Base-by-base conservation (phyloP, 306 rosid species). In the Corylus americana region DNA sequence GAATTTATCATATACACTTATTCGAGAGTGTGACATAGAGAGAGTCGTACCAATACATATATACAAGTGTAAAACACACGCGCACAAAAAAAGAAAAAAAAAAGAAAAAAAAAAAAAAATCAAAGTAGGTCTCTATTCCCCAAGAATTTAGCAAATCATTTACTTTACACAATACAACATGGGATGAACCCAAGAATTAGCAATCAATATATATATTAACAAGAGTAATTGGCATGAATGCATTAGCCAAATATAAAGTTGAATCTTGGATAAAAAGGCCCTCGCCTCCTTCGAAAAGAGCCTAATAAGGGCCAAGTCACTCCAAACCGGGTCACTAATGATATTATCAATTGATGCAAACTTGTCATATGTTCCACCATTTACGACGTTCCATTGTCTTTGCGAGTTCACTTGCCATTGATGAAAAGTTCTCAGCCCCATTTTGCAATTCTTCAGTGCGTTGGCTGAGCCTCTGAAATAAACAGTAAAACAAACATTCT, bases 341-440 rank as follows among this genome's bases (percentile, higher is more conserved):
- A 29, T 16, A 73, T 44, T 50, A 70, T 73, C 7, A 73, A 77
- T 68, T 62, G 85, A 72, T 39, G 71, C 84, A 80, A 54, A 73
- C 58, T 22, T 22, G 80, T 85, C 81, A 92, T 79, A 92, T 70
- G 62, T 94, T 93, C 97, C 98, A 94, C 98, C 98, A 92, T 87
- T 94, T 92, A 49, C 94, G 94, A 83, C 85, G 91, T 88, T 92
- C 97, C 94, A 92, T 88, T 78, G 83, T 87, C 83, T 88, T 89
- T 61, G 91, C 89, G 14, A 92, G 89, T 84, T 94, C 95, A 59
- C 73, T 80, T 55, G 97, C 97, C 97, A 90, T 79, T 35, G 94
- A 87, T 85, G 97, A 93, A 53, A 94, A 94, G 86, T 91, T 84
- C 86, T 92, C 84, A 4, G 97, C 92, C 58, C 97, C 97, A 81